phyloP scores from a whole-genome alignment of 73 alveolate genomes.

The Halteria grandinella region DNA sequence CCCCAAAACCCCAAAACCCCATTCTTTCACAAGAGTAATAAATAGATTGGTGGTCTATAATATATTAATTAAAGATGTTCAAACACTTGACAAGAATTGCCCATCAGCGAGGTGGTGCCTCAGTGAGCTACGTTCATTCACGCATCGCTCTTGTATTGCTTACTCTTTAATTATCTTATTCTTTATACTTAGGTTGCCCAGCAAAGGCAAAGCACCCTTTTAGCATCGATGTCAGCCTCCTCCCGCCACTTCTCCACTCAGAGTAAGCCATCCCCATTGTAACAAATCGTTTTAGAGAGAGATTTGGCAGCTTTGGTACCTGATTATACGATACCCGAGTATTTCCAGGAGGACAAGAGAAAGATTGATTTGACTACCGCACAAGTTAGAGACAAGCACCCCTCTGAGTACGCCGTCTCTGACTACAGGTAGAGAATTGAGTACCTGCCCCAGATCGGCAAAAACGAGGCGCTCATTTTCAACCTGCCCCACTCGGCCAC shows the following conservation, averaged over 20 bases:
- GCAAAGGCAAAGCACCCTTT: not conserved
- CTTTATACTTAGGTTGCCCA: too few relatives aligned
- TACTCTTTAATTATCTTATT: too few relatives aligned
- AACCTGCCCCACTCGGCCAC: not conserved
- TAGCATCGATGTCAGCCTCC: not conserved
- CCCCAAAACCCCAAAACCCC: slow-evolving; percentile 43
- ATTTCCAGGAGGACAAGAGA: not conserved
- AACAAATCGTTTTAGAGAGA: too few relatives aligned
- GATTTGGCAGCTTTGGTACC: not conserved
- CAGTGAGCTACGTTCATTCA: not conserved
- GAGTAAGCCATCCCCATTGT: too few relatives aligned
- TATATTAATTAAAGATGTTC: slow-evolving; percentile 15
- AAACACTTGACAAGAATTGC: slow-evolving; percentile 13
- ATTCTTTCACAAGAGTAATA: not conserved
- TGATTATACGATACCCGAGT: not conserved
- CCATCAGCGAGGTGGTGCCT: not conserved
- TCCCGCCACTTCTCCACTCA: not conserved
- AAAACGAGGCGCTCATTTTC: not conserved
- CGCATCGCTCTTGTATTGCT: not conserved
- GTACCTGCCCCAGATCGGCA: not conserved
- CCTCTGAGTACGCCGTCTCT: not conserved
- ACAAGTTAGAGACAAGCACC: not conserved
- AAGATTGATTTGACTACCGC: not conserved
- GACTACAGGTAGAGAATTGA: slow-evolving; percentile 1
- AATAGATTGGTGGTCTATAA: not conserved